Conservation (phyloP, 768 basidiomycete species). For the Hericium rajendrae region DNA sequence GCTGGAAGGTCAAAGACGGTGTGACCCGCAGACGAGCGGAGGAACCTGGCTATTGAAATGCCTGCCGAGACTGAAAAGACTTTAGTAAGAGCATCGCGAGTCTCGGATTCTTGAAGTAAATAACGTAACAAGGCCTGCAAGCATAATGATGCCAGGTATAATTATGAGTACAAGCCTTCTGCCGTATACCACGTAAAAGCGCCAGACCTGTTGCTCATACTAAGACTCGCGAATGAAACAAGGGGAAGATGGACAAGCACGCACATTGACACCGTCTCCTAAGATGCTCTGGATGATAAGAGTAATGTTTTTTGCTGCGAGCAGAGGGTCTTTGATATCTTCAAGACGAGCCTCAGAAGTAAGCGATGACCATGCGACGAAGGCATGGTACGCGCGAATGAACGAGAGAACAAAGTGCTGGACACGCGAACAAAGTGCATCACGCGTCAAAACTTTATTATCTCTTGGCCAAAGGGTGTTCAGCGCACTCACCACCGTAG, state of each 20-base stretch:
- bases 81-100: background rate
- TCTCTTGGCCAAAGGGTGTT: too few species aligned
- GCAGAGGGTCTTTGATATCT: background rate
- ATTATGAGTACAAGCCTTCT: background rate
- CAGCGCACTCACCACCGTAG: too few species aligned
- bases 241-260: background rate
- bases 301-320: background rate
- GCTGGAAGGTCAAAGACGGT: background rate
- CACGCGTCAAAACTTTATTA: too few species aligned
- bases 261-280: background rate
- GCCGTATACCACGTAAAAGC: background rate
- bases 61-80: background rate
- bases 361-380: background rate
- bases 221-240: background rate
- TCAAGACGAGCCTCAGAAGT: background rate
- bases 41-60: background rate
- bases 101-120: background rate
- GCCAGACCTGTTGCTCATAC: background rate
- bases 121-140: background rate
- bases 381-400: background rate
- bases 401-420: background rate
- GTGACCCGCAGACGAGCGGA: background rate
- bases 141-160: background rate
- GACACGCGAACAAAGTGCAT: too few species aligned
- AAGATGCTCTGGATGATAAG: background rate